Conservation (phyloP, 176 grass and related monocot genomes). For the Aegilops tauschii region DNA sequence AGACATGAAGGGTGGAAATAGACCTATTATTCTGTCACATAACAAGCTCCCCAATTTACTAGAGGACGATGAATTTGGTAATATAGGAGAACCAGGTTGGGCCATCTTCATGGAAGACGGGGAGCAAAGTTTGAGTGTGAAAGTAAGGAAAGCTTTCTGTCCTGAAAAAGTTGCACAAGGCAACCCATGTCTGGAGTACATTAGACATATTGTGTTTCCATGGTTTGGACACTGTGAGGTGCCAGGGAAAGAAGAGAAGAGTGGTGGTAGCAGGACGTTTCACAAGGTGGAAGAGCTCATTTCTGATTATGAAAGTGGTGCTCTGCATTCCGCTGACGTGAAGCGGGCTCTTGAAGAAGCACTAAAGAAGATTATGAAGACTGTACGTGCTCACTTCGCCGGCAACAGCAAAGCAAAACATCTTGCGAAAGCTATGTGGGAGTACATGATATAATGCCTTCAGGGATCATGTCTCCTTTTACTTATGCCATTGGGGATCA, state of each 20-base stretch:
- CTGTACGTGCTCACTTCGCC: slow-evolving; percentile 44
- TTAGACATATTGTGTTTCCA: slow-evolving; percentile 66
- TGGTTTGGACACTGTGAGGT: slow-evolving; percentile 74
- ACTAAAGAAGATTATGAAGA: slow-evolving; percentile 51
- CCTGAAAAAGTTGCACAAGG: slow-evolving; percentile 54
- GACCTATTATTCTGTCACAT: not conserved
- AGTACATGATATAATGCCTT: too few relatives aligned
- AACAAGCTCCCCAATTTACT: not conserved
- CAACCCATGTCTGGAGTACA: slow-evolving; percentile 78
- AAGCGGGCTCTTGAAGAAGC: slow-evolving; percentile 48
- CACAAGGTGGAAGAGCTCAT: slow-evolving; percentile 46
- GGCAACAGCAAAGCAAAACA: slow-evolving; percentile 33
- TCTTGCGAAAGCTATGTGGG: not conserved
- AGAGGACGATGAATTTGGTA: not conserved
- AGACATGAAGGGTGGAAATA: not conserved
- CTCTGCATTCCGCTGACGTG: slow-evolving; percentile 53
- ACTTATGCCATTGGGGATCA: too few relatives aligned
- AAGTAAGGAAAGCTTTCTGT: slow-evolving; percentile 69
- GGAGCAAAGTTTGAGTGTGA: not conserved
- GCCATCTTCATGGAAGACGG: not conserved
- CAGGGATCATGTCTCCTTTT: too few relatives aligned
- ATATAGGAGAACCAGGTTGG: not conserved
- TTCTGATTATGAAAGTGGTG: slow-evolving; percentile 48
- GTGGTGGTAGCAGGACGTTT: slow-evolving; percentile 66
- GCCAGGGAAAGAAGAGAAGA: not conserved